Evolutionary conservation across 305 asterid genomes (phyloP), one percentile per base, ranked within the genome.

Genomic region (Euphrasia arctica): DNA sequence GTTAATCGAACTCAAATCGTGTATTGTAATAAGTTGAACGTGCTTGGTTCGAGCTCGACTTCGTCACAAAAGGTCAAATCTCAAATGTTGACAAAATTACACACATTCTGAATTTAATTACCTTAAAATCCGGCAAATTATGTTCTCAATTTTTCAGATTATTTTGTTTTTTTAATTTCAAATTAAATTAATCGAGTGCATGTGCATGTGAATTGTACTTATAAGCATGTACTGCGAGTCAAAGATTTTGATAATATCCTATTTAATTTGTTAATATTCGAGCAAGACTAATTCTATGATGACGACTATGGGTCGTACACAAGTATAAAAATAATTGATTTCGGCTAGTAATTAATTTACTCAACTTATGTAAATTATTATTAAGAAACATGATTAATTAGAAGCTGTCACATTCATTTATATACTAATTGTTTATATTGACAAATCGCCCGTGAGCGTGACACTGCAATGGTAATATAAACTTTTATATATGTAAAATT

Each of bases 151-250:
- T 39, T 7, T 2, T 8, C 7, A 6, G 2, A 18, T 18, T 18
- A 18, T 18, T 18, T 18, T 18, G 9, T 36, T 36, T 39, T 39
- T 39, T 54, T n/a, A 18, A 18, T n/a, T 59, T 29, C 1, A 47
- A 42, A 45, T 66, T 57, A 56, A 18, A 49, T 18, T 61, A 51
- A 55, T 55, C 14, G 9, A 8, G 51, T 45, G 43, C 43, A 39
- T 39, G 8, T 25, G 51, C 66, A 70, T 64, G 70, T 58, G 62
- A 62, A 39, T 51, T 60, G 34, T 32, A 70, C 49, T 39, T 36
- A 58, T 3, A 12, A 9, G 13, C 34, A 54, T 52, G 60, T 11
- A 50, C 43, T 61, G 66, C 68, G 11, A 41, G 57, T 60, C 62
- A 45, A 70, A 63, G 47, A 64, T 55, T 31, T 66, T 6, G 47